These are phyloP conservation scores for Myxozyma neglecta DNA, from an alignment of 805 yeast genomes.

Conservation along the genomic window DNA sequence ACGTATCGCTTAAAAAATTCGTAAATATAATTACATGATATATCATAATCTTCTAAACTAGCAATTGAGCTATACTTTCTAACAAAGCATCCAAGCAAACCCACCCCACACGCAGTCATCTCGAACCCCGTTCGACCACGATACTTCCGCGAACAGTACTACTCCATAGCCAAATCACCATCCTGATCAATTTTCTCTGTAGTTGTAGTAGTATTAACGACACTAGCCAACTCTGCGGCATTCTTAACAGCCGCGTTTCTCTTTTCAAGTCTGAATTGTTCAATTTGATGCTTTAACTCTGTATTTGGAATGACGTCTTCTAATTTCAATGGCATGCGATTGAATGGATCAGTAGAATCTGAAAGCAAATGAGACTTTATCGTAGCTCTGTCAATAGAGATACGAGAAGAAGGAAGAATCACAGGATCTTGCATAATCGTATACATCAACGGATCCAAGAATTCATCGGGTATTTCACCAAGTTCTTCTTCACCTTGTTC, in stretches of 20 bases:
- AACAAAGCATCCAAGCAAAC: background rate
- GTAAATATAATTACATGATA: no score
- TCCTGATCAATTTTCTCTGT: background rate
- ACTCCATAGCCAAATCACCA: background rate
- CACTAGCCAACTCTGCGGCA: background rate
- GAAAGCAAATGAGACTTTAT: constrained; percentile 90
- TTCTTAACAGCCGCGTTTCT: constrained; percentile 6
- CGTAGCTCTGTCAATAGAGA: constrained; percentile 84
- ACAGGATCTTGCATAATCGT: constrained; percentile 97
- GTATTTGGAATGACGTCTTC: constrained; percentile 84
- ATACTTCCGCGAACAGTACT: no score
- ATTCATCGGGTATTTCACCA: constrained; percentile 96
- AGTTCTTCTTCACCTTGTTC: constrained; percentile 60
- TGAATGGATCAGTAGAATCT: constrained; percentile 97
- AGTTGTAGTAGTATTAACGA: no score
- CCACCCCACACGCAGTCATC: no score
- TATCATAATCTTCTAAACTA: background rate
- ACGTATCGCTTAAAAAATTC: no score
- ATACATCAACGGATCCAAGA: constrained; percentile 93
- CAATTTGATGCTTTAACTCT: constrained; percentile 64
- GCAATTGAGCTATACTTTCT: background rate
- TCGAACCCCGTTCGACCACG: no score
- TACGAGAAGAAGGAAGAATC: constrained; percentile 80
- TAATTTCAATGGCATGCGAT: constrained; percentile 82
- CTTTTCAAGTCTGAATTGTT: constrained; percentile 49